Evolutionary conservation across 441 rosid species (phyloP), one percentile per base, ranked within the genome.

Genomic region (Populus hybrid): DNA sequence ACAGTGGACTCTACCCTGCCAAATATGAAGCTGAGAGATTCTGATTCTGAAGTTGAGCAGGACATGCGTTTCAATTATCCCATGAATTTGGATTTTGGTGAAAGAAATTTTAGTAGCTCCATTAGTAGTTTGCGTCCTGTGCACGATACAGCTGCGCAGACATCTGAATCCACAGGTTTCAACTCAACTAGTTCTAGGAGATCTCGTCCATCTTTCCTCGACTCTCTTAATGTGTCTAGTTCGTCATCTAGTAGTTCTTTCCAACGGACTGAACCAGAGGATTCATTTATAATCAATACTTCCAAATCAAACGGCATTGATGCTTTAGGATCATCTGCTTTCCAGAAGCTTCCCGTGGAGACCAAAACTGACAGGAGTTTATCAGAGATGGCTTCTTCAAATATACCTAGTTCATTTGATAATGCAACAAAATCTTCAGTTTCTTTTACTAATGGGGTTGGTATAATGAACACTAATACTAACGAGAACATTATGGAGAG

Each of bases 121-220:
- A 78, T 79, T 68, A 79, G 84, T 75, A 84, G 78, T 79, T 86
- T 86, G 78, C 75, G 83, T 75, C 77, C 71, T 53, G 64, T 82
- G 71, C 82, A 85, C 10, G 83, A 67, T 77, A 70, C 78, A 76
- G 67, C 85, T 61, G 68, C 74, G 67, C 86, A 79, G 53, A 61
- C 80, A 73, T 83, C 88, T 81, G 90, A 87, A 79, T 75, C 89
- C 74, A 80, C 89, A 72, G 84, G 84, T 81, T 88, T 71, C 65
- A 53, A 72, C 80, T 87, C 86, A 50, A 84, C 87, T 57, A 88
- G 53, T 77, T 83, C 86, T 77, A 78, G 88, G 85, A 93, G 87
- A 88, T 86, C 89, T 73, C 94, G 98, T 64, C 92, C 98, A 35
- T 97, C 99, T 65, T 93, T 94, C 82, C 94, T 94, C 73, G 98